Base-by-base conservation (phyloP, 352 stramenopile genomes). In the Phytophthora sp. region DNA sequence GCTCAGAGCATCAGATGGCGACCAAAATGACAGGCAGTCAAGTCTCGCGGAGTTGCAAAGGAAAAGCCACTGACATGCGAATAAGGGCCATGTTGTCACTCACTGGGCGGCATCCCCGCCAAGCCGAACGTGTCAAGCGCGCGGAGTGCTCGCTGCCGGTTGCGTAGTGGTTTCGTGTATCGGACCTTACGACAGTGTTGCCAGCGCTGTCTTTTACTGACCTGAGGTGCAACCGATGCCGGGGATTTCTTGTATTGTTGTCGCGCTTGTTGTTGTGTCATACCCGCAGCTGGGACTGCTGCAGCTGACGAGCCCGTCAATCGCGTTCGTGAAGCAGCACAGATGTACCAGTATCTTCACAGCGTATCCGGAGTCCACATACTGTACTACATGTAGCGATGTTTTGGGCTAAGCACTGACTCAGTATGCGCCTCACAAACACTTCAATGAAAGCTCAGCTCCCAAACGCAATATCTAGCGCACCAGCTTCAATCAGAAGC, bases 181-280 rank as follows among this genome's bases (percentile, higher is more conserved):
- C n/a, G 31, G 27, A 26, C 16, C 21, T 12, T 26, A 55, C 55
- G 46, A 0, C 26, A 39, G 47, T 27, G 26, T 46, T n/a, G 27
- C 36, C 39, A 38, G 20, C 7, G 35, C 26, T 46, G 44, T 30
- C 36, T 46, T 20, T 21, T 46, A 52, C 18, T 42, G 42, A 38
- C 31, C 12, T 20, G 31, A 7, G 47, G 12, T 13, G 23, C 55
- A 66, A 61, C 47, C 12, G 26, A 21, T 9, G 51, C 9, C 18
- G 26, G 55, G 49, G 51, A 52, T 46, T 69, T 69, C 35, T 45
- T 54, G 53, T 21, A 16, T 57, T 62, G 21, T 47, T 63, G 59
- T 62, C 59, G 42, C 26, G 35, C 38, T 41, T n/a, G 36, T 44
- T n/a, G 36, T 8, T 44, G 36, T 44, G 36, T 27, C 46, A 53